Base-by-base conservation (phyloP, 208 protist species). In the Crithidia expoeki region DNA sequence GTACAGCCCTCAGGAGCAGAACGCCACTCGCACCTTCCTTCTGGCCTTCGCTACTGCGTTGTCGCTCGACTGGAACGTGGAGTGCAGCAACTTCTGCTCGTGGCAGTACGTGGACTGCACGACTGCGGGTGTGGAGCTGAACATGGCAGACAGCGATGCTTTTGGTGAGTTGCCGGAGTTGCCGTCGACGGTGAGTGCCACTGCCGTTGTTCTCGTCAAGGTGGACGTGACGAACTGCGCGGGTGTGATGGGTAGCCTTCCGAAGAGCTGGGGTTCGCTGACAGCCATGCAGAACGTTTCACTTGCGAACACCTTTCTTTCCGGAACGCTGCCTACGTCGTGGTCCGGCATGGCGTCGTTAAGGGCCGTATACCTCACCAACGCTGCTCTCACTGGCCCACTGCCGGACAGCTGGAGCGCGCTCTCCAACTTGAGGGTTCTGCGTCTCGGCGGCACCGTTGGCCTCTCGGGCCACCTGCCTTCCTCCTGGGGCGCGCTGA, bases 71-170 rank as follows among this genome's bases (percentile, higher is more conserved):
- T 59, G 53, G 53, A 44, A 59, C 51, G 28, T 23, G 32, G n/a
- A 21, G 1, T 70, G 64, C 34, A 27, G 28, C 17, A 70, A 70
- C 53, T 70, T 70, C 52, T 70, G 64, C 25, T 34, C 23, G 7
- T 68, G 63, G 63, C 36, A 34, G 5, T 59, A 59, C 21, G 51
- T 68, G 34, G 7, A 40, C 19, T 70, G 64, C 53, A 44, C 52
- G 0, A 28, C 23, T 0, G 30, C 11, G 3, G 52, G 52, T 34
- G 64, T 70, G 38, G 64, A 32, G 16, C 30, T 70, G 21, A 52
- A 52, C 21, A 17, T 52, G 2, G 47, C 21, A 30, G 47, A 23
- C 21, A 28, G 21, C 4, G 47, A 6, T 28, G 47, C 28, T 4
- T 30, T 28, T 4, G 47, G 47, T 14, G 47, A 52, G 2, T 4